Percentiles rank a stretch among this genome's conserved stretches.
Evolutionary conservation across 2,329 filamentous ascomycete species (phyloP).

Genomic region (Aspergillus sergii): DNA sequence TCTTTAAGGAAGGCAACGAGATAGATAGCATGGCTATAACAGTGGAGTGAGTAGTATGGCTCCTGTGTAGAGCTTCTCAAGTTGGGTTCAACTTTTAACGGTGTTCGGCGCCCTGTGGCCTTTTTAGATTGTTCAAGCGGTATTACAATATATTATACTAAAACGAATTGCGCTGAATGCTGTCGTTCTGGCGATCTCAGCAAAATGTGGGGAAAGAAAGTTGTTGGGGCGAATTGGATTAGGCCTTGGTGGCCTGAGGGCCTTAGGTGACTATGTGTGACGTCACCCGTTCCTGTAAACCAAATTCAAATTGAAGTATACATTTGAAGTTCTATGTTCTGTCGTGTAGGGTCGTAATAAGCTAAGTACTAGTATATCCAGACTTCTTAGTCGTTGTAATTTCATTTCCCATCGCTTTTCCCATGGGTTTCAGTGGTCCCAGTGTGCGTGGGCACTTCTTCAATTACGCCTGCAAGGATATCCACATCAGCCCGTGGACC

Average conservation of each 20-base stretch:
- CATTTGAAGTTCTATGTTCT: neutral
- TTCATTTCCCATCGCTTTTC: conserved; percentile 8
- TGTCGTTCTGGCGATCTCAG: conserved; percentile 2
- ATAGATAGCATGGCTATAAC: conserved; percentile 23
- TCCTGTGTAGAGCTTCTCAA: neutral
- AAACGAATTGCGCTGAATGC: conserved; percentile 2
- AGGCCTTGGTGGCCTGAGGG: conserved; percentile 9
- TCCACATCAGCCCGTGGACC: conserved; percentile 54
- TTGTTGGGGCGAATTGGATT: conserved; percentile 10
- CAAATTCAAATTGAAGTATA: neutral
- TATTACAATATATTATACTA: neutral
- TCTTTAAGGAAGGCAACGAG: conserved; percentile 25
- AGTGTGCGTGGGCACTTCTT: neutral
- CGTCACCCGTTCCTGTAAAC: neutral
- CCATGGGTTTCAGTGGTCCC: neutral
- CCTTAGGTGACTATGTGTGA: neutral
- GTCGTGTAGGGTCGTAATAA: neutral
- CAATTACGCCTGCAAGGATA: conserved; percentile 28
- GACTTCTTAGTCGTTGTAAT: neutral
- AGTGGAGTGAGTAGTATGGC: neutral
- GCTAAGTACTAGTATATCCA: neutral
- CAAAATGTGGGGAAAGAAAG: conserved; percentile 11
- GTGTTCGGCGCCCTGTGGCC: neutral
- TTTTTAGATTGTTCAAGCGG: neutral
- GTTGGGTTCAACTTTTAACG: neutral